Base-by-base conservation (phyloP, 352 stramenopile genomes). In the Plasmopara halstedii region DNA sequence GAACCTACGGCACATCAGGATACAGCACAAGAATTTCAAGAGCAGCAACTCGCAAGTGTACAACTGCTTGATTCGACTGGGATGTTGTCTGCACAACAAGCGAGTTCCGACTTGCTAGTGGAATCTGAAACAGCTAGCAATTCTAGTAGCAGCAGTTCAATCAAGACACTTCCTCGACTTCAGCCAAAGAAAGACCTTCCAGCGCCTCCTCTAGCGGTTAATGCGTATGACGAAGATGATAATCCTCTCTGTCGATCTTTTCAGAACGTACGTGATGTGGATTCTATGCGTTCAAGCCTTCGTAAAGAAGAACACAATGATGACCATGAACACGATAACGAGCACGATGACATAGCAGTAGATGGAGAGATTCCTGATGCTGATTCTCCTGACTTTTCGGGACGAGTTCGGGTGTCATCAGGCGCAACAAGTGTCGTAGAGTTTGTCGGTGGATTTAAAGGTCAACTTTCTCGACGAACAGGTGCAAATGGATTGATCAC, bases 391-490 rank as follows among this genome's bases (percentile, higher is more conserved):
- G 62, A 61, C 42, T 62, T 61, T n/a, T 44, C 47, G 32, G 62
- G 62, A 20, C 66, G 53, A 31, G 53, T 70, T 40, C 53, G 64
- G 43, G 52, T 72, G 51, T 74, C 62, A 36, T 67, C 63, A 10
- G 54, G 54, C 21, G 63, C 64, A 45, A 62, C 54, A 15, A 86
- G 62, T 39, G 67, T 86, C 22, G 63, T 67, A 21, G 72, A 78
- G n/a, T 86, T 86, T 46, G 59, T 86, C 14, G 74, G 74, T 19
- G 73, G 73, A 17, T 86, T 73, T 42, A 83, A 83, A 51, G 58
- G 65, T 20, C 66, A 82, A 23, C 57, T 73, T 10, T 75, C 60
- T 26, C 49, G 61, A 6, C 64, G 70, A 42, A 57, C 60, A 25
- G 62, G 64, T 10, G 19, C 58, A 6, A 67, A 55, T 20, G 66